Percentiles rank a stretch among this genome's conserved stretches.
These are phyloP conservation scores for Phaeophleospora eucalypticola DNA, from an alignment of 2,329 filamentous ascomycete species.

Conservation along the genomic window DNA sequence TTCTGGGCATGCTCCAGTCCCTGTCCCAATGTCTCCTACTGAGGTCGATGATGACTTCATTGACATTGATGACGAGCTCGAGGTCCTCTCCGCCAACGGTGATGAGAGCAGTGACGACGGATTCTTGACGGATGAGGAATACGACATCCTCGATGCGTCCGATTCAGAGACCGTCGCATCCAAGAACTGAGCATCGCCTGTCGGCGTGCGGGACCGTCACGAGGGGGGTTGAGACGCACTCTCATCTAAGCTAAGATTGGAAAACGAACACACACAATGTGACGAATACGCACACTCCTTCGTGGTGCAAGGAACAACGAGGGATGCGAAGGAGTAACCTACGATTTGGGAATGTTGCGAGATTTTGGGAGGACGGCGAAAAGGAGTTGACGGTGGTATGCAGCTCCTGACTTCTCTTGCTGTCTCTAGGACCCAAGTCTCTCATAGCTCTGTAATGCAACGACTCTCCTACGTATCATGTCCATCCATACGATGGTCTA, in stretches of 20 bases:
- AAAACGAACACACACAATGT: background rate
- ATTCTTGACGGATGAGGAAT: conserved; percentile 96
- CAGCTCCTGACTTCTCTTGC: background rate
- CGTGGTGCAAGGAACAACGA: background rate
- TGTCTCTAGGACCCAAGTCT: background rate
- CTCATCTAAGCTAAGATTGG: background rate
- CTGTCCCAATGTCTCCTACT: conserved; percentile 26
- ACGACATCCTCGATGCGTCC: conserved; percentile 92
- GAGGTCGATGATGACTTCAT: conserved; percentile 37
- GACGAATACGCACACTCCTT: background rate
- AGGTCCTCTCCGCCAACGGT: conserved; percentile 44
- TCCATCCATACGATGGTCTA: no score
- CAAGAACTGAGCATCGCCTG: background rate
- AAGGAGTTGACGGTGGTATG: background rate
- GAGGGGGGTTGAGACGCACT: background rate
- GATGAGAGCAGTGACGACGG: conserved; percentile 67
- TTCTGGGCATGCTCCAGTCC: conserved; percentile 10
- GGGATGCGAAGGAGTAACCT: background rate
- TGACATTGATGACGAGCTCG: conserved; percentile 52
- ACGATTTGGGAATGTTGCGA: background rate
- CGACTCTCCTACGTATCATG: background rate
- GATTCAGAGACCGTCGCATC: conserved; percentile 65
- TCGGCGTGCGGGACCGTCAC: background rate
- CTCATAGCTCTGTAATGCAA: background rate
- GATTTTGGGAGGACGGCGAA: background rate